Base-by-base conservation (phyloP, 2,329 filamentous ascomycete genomes). In the Trichophyton simii region DNA sequence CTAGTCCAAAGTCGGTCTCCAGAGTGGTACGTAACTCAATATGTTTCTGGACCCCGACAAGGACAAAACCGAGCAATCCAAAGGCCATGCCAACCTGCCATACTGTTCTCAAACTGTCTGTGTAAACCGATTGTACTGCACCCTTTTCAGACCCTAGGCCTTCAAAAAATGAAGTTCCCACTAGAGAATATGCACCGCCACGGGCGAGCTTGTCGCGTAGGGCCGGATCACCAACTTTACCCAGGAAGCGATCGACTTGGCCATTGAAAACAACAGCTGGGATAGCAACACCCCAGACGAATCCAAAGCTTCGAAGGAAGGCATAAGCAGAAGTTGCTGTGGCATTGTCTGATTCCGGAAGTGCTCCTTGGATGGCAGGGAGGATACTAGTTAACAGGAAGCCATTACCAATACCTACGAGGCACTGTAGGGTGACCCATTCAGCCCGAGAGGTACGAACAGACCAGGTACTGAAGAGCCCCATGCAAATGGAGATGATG, bases 211-310 rank as follows among this genome's bases (percentile, higher is more conserved):
- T 28, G 20, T 11, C 9, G 0, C 20, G 46, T 11, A 52, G 20
- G 3, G 8, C 20, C 0, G 20, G 4, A 15, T 52, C 13, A 4
- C 25, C 8, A 22, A 52, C 20, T 9, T 25, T 52, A 15, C 20
- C 20, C 25, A 28, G 6, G 20, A 52, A 28, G 46, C 46, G 46
- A 28, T 68, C 59, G 7, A 70, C 59, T 5, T 60, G 64, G 5
- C 61, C 61, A 55, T 73, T 73, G 63, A 75, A 75, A 6, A 74
- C 63, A 5, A 69, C 67, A 0, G 64, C 54, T 0, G 70, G 67
- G 18, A 71, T 67, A 1, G 68, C 65, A 2, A 69, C 64, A 3
- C 72, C 71, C 68, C 71, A 73, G 9, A 71, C 63, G 20, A 50
- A 62, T 1, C 72, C 72, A 57, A 72, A 70, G n/a, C 63, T 68